Evolutionary conservation across 2,329 filamentous ascomycete species (phyloP).

Genomic region (Beauveria pseudobassiana): DNA sequence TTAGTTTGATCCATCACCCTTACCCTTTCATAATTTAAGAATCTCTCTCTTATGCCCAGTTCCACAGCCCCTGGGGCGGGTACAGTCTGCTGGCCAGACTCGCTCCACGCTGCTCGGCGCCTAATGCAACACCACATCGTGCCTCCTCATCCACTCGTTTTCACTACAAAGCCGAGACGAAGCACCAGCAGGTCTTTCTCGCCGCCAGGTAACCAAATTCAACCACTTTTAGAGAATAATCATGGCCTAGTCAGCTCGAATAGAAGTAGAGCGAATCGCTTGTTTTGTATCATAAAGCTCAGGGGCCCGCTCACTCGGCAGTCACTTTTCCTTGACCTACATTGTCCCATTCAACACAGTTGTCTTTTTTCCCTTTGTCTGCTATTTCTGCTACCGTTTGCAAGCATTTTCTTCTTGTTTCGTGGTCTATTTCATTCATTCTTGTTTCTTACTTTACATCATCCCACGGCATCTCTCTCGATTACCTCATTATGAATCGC

Average conservation of each 20-base stretch:
- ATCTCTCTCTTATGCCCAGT: background rate
- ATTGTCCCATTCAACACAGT: background rate
- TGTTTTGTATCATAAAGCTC: background rate
- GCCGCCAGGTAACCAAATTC: background rate
- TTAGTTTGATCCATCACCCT: background rate
- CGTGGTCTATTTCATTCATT: background rate
- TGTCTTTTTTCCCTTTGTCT: conserved; percentile 7
- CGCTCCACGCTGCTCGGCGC: background rate
- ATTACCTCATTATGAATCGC: background rate
- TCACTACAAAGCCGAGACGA: background rate
- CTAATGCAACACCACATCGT: conserved; percentile 3
- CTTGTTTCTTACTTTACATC: background rate
- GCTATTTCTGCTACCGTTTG: background rate
- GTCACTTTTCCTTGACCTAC: background rate
- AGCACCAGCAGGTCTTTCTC: background rate
- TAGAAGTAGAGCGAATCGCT: background rate
- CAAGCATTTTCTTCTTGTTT: background rate
- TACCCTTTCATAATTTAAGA: background rate
- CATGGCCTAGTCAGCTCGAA: background rate
- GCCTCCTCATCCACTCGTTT: conserved; percentile 4
- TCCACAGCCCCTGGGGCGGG: background rate
- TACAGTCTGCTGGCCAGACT: background rate
- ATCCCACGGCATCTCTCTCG: background rate
- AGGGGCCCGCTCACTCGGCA: background rate
- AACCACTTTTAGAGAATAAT: background rate